Conservation (phyloP, 306 rosid genomes). For the Cyclanthera cordifolia region DNA sequence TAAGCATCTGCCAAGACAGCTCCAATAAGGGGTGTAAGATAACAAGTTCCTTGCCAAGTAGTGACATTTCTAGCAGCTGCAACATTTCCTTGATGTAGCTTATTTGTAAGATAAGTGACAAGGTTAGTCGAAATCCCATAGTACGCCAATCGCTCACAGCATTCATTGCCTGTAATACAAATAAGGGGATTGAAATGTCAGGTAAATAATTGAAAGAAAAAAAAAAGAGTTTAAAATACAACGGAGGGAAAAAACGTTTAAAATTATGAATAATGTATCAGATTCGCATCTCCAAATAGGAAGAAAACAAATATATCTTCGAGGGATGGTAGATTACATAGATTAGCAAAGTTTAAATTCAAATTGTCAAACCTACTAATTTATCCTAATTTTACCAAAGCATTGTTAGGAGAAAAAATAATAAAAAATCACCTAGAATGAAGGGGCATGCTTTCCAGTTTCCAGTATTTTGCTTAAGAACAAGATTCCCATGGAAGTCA, state of each 20-base stretch:
- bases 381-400: neutral
- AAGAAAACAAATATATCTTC: neutral
- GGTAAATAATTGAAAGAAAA: neutral
- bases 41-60: conserved; percentile 97
- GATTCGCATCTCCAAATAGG: neutral
- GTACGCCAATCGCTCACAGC: conserved; percentile 92
- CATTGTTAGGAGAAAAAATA: no score
- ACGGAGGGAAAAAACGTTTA: neutral
- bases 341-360: neutral
- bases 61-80: conserved; percentile 89
- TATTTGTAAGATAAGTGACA: conserved; percentile 77
- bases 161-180: conserved; percentile 58
- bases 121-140: conserved; percentile 87
- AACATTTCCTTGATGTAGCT: conserved; percentile 79
- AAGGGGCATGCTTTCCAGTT: conserved; percentile 54
- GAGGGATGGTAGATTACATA: neutral
- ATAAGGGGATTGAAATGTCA: neutral
- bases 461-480: conserved; percentile 38
- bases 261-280: neutral
- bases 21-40: conserved; percentile 93
- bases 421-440: conserved; percentile 33
- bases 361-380: neutral
- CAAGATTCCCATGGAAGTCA: conserved; percentile 35
- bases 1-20: conserved; percentile 90
- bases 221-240: neutral